Conservation (phyloP, 495 filamentous ascomycete genomes). For the Trichoderma erinaceum region DNA sequence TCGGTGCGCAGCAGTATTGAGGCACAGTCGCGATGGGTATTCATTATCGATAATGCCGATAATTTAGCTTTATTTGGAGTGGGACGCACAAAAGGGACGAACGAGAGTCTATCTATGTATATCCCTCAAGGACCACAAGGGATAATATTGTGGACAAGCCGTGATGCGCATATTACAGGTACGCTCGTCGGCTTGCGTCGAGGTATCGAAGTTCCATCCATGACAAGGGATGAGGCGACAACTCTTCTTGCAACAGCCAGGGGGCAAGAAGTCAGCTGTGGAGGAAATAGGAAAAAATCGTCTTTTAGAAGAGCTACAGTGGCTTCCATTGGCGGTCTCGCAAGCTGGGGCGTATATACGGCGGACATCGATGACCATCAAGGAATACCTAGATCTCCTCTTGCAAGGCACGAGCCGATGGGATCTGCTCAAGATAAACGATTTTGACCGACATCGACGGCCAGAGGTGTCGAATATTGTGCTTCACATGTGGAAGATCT, state of each 20-base stretch:
- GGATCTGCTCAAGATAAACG: constrained; percentile 18
- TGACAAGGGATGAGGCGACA: constrained; percentile 19
- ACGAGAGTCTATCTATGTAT: neutral
- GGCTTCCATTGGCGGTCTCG: constrained; percentile 28
- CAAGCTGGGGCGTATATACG: constrained; percentile 27
- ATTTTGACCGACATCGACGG: constrained; percentile 21
- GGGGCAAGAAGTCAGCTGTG: constrained; percentile 16
- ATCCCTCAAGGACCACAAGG: constrained; percentile 22
- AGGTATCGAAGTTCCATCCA: constrained; percentile 19
- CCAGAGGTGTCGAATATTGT: constrained; percentile 21
- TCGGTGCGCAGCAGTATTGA: constrained; percentile 7
- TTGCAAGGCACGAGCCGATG: constrained; percentile 16
- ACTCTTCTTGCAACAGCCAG: constrained; percentile 16
- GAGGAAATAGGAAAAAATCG: constrained; percentile 4
- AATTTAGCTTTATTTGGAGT: constrained; percentile 9
- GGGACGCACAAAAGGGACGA: neutral
- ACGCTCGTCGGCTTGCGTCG: constrained; percentile 16
- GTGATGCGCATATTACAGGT: constrained; percentile 21
- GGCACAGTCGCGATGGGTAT: constrained; percentile 7
- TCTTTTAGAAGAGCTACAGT: constrained; percentile 24
- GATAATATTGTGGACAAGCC: constrained; percentile 29
- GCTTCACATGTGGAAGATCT: constrained; percentile 24
- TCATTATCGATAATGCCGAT: constrained; percentile 13
- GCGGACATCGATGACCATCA: constrained; percentile 21
- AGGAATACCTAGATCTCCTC: constrained; percentile 20